These are phyloP conservation scores for Choiromyces venosus DNA, from an alignment of 495 filamentous ascomycete genomes.

Conservation along the genomic window DNA sequence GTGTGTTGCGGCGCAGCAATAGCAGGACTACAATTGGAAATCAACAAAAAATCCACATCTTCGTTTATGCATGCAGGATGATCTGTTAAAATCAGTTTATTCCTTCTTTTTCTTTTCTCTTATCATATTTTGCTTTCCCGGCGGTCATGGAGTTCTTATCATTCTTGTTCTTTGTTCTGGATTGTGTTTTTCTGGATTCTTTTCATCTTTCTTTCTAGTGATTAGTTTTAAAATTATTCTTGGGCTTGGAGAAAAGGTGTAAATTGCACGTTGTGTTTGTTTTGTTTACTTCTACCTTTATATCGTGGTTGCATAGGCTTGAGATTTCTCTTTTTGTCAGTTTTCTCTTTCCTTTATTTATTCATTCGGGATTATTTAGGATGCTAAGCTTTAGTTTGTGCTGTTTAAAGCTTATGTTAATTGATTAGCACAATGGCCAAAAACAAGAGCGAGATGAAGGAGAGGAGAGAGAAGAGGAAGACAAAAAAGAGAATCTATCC, in stretches of 20 bases:
- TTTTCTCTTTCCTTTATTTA: conserved; percentile 25
- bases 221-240: conserved; percentile 23
- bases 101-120: conserved; percentile 12
- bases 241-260: conserved; percentile 33
- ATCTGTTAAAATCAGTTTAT: conserved; percentile 12
- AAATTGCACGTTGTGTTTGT: conserved; percentile 36
- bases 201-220: conserved; percentile 34
- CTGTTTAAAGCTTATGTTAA: conserved; percentile 2
- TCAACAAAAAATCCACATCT: not conserved
- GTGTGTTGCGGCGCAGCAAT: conserved; percentile 68
- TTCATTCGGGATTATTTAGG: not conserved
- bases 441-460: not conserved
- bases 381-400: not conserved
- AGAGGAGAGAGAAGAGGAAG: not conserved
- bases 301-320: conserved; percentile 29
- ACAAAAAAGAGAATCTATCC: not conserved
- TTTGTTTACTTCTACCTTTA: conserved; percentile 15
- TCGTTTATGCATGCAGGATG: conserved; percentile 13
- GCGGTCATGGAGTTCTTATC: conserved; percentile 13
- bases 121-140: conserved; percentile 24
- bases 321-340: conserved; percentile 17
- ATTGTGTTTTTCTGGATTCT: conserved; percentile 20
- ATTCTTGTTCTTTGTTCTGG: not conserved
- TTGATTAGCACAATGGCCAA: not conserved
- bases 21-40: not conserved